These are phyloP conservation scores for Pugionium cornutum DNA, from an alignment of 345 rosid species.

Conservation along the genomic window DNA sequence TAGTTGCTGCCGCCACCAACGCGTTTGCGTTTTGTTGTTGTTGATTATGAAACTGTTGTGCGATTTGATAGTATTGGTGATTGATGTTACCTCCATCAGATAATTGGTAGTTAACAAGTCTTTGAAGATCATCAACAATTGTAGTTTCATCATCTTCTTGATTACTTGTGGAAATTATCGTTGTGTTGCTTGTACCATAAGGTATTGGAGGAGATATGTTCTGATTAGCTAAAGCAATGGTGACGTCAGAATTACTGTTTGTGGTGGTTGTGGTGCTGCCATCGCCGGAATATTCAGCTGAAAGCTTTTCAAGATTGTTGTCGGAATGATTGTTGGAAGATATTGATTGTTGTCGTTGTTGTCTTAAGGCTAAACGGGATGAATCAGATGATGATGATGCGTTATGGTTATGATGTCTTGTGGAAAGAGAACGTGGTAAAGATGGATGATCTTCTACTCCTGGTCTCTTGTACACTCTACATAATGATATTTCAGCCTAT, in stretches of 20 bases:
- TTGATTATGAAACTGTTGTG: constrained; percentile 47
- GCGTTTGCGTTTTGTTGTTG: constrained; percentile 47
- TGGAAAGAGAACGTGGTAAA: constrained; percentile 64
- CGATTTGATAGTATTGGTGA: constrained; percentile 48
- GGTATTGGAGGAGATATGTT: constrained; percentile 51
- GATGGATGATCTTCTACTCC: constrained; percentile 95
- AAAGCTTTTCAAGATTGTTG: constrained; percentile 41
- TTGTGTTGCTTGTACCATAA: constrained; percentile 41
- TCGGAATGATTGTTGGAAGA: constrained; percentile 31
- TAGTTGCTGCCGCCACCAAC: constrained; percentile 38
- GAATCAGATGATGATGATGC: constrained; percentile 33
- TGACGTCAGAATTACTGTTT: constrained; percentile 58
- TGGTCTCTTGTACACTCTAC: constrained; percentile 92
- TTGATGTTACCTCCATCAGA: constrained; percentile 39
- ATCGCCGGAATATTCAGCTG: constrained; percentile 41
- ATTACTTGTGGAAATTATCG: constrained; percentile 35
- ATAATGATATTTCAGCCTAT: constrained; percentile 87
- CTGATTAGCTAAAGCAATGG: constrained; percentile 64
- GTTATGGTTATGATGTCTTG: constrained; percentile 43
- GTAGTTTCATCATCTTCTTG: constrained; percentile 38
- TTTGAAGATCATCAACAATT: constrained; percentile 64
- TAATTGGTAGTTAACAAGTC: constrained; percentile 66
- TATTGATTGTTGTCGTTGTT: constrained; percentile 37
- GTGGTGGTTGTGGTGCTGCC: constrained; percentile 48
- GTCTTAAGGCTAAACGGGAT: constrained; percentile 36